Conservation (phyloP, 352 stramenopile species). For the Pythium vanterpoolii region DNA sequence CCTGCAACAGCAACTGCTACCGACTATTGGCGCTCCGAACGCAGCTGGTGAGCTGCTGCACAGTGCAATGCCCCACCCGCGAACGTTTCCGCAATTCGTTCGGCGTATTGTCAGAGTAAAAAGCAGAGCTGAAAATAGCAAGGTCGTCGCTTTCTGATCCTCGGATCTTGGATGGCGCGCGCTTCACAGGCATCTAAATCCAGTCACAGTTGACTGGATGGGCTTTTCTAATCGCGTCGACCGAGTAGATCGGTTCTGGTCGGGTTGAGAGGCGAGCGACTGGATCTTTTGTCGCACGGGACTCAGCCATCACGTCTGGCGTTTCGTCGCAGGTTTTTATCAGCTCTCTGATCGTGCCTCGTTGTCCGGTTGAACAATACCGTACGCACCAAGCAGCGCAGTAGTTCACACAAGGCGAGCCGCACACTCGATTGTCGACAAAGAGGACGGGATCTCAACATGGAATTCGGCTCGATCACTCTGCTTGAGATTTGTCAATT, state of each 20-base stretch:
- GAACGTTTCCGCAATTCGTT: background rate
- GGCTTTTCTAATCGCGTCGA: slow-evolving; percentile 13
- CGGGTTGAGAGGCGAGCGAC: background rate
- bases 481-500: slow-evolving; percentile 62
- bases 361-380: background rate
- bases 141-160: background rate
- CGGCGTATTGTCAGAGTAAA: background rate
- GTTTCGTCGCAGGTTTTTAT: background rate
- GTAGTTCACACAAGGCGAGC: background rate
- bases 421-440: background rate
- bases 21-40: too few species aligned
- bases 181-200: too few species aligned
- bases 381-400: background rate
- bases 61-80: background rate
- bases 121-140: background rate
- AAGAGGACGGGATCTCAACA: slow-evolving; percentile 9
- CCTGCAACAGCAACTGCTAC: slow-evolving; percentile 4
- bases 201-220: too few species aligned
- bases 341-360: background rate
- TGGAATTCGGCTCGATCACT: slow-evolving; percentile 52
- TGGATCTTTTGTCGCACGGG: background rate
- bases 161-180: too few species aligned
- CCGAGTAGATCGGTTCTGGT: slow-evolving; percentile 12
- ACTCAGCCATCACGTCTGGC: background rate
- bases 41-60: background rate